Evolutionary conservation across 2,329 filamentous ascomycete genomes (phyloP).

Genomic region (Coniochaeta sp.): DNA sequence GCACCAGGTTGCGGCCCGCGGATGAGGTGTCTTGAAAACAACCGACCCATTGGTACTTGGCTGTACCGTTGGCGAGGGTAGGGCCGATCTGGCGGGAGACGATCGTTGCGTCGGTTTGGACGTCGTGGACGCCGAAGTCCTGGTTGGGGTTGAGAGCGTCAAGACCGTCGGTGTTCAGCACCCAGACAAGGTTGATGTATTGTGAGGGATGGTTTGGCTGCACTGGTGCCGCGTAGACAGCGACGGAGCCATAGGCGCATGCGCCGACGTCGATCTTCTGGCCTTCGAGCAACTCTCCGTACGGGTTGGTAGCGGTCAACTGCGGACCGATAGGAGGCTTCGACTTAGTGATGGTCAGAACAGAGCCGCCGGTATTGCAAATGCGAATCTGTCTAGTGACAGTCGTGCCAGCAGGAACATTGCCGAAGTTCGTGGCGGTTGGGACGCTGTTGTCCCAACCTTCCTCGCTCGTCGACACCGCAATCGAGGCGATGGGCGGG

Average conservation of each 20-base stretch:
- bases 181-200: slow-evolving; percentile 24
- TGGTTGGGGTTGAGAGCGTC: slow-evolving; percentile 13
- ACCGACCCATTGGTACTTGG: slow-evolving; percentile 26
- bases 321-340: slow-evolving; percentile 26
- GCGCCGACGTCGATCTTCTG: slow-evolving; percentile 22
- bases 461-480: slow-evolving; percentile 25
- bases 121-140: slow-evolving; percentile 28
- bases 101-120: slow-evolving; percentile 24
- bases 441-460: slow-evolving; percentile 18
- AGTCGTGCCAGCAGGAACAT: slow-evolving; percentile 21
- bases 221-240: slow-evolving; percentile 21
- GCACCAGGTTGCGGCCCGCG: slow-evolving; percentile 23
- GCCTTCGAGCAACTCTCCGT: slow-evolving; percentile 24
- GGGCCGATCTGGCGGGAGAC: slow-evolving; percentile 27
- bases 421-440: slow-evolving; percentile 22
- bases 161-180: slow-evolving; percentile 32
- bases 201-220: slow-evolving; percentile 23
- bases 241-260: slow-evolving; percentile 23
- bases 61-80: slow-evolving; percentile 20
- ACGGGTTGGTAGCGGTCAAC: slow-evolving; percentile 23
- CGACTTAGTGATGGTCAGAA: slow-evolving; percentile 27
- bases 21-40: slow-evolving; percentile 28
- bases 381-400: slow-evolving; percentile 23
- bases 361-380: slow-evolving; percentile 29
- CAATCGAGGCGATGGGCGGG: slow-evolving; percentile 24